Conservation (phyloP, 139 green algal species). For the Volvox reticuliferus region DNA sequence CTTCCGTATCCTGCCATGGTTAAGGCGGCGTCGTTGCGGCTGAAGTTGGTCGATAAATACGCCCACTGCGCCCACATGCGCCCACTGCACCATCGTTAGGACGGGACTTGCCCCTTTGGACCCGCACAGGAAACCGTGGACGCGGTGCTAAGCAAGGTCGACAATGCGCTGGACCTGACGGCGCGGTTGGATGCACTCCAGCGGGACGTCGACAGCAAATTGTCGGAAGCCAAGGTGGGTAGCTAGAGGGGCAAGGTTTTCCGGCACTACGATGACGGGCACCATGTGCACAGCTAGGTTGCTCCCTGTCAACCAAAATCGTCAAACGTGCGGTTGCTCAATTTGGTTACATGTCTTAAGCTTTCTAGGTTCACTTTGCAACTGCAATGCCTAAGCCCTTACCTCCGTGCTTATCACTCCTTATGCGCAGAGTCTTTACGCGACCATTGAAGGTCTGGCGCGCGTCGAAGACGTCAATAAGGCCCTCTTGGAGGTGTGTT, state of each 20-base stretch:
- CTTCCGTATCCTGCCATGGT: too few relatives aligned
- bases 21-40: too few relatives aligned
- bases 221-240: conserved; percentile 40
- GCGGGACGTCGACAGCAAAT: conserved; percentile 41
- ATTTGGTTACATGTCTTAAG: too few relatives aligned
- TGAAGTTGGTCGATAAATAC: too few relatives aligned
- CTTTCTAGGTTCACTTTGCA: too few relatives aligned
- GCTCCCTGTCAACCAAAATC: too few relatives aligned
- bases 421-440: conserved; percentile 40
- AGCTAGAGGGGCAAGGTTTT: too few relatives aligned
- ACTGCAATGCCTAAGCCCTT: neutral
- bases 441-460: conserved; percentile 61
- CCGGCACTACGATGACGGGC: too few relatives aligned
- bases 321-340: too few relatives aligned
- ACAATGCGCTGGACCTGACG: conserved; percentile 46
- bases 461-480: conserved; percentile 68
- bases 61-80: too few relatives aligned
- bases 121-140: conserved; percentile 32
- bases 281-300: too few relatives aligned
- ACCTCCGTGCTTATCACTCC: neutral
- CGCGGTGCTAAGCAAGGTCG: conserved; percentile 37
- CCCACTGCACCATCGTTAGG: too few relatives aligned
- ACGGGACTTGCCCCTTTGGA: neutral
- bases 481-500: conserved; percentile 55
- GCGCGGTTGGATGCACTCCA: conserved; percentile 46